These are phyloP conservation scores for Dacryopinax primogenitus DNA, from an alignment of 768 basidiomycete genomes.

Conservation along the genomic window DNA sequence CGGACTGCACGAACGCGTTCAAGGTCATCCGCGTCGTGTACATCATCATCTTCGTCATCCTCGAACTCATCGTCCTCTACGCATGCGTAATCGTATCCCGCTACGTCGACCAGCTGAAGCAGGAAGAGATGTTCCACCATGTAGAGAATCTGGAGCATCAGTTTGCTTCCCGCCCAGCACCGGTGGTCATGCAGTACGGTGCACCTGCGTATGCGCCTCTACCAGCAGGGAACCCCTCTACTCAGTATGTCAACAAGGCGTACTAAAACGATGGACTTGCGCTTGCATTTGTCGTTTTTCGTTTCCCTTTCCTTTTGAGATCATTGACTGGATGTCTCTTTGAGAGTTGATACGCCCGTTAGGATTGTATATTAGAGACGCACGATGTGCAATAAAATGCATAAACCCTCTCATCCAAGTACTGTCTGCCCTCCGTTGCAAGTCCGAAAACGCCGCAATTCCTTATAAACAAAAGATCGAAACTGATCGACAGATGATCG, in stretches of 20 bases:
- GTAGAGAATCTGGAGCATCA: slow-evolving; percentile 8
- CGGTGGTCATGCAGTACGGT: not conserved
- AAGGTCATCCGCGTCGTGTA: slow-evolving; percentile 11
- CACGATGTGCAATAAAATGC: not conserved
- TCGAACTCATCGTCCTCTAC: slow-evolving; percentile 42
- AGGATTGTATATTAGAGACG: not conserved
- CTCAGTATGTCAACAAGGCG: not conserved
- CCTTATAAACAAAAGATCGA: not conserved
- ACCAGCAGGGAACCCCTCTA: not conserved
- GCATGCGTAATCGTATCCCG: slow-evolving; percentile 14
- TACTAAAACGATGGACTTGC: not conserved
- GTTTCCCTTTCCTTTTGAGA: no score
- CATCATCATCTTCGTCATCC: slow-evolving; percentile 18
- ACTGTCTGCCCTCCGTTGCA: not conserved
- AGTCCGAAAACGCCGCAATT: not conserved
- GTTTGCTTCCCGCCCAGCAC: not conserved
- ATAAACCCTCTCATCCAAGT: not conserved
- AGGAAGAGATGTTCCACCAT: slow-evolving; percentile 11
- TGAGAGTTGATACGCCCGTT: not conserved
- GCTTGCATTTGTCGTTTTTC: not conserved
- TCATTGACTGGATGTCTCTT: no score
- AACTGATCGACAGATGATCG: slow-evolving; percentile 1
- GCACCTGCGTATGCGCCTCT: not conserved
- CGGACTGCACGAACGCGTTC: slow-evolving; percentile 23
- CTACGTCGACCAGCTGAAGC: slow-evolving; percentile 10